These are phyloP conservation scores for Dioscorea alata DNA, from an alignment of 106 monocot species.

Conservation along the genomic window DNA sequence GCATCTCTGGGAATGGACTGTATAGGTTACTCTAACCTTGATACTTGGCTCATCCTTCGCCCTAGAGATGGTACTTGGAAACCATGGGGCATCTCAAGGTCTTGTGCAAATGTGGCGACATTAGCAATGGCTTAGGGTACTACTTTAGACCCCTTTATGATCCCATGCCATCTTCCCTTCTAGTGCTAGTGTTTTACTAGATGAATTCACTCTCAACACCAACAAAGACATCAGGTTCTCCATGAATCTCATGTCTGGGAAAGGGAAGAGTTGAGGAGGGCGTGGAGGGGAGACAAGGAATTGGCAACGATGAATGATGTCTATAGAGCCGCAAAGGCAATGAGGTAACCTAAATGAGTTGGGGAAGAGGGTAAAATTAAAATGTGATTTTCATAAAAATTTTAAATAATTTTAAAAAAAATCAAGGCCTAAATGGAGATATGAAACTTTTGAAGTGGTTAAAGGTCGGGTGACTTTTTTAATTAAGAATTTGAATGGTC, in stretches of 20 bases:
- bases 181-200: constrained; percentile 32
- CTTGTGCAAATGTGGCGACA: constrained; percentile 81
- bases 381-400: too few relatives aligned
- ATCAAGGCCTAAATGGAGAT: too few relatives aligned
- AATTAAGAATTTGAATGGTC: too few relatives aligned
- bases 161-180: constrained; percentile 29
- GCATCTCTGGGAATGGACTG: constrained; percentile 76
- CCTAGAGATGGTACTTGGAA: constrained; percentile 82
- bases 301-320: too few relatives aligned
- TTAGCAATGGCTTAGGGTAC: constrained; percentile 55
- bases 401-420: too few relatives aligned
- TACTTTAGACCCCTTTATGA: constrained; percentile 62
- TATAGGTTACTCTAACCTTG: constrained; percentile 77
- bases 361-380: too few relatives aligned
- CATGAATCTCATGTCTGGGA: constrained; percentile 60
- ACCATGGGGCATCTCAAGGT: constrained; percentile 89
- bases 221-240: constrained; percentile 63
- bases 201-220: constrained; percentile 42
- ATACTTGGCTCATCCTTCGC: constrained; percentile 83
- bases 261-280: too few relatives aligned
- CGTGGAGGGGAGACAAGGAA: too few relatives aligned
- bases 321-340: too few relatives aligned
- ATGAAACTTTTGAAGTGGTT: too few relatives aligned
- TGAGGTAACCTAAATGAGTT: too few relatives aligned
- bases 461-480: too few relatives aligned